Percentiles rank a stretch among this genome's conserved stretches.
These are phyloP conservation scores for Penstemon newberryi DNA, from an alignment of 257 asterid species.

Conservation along the genomic window DNA sequence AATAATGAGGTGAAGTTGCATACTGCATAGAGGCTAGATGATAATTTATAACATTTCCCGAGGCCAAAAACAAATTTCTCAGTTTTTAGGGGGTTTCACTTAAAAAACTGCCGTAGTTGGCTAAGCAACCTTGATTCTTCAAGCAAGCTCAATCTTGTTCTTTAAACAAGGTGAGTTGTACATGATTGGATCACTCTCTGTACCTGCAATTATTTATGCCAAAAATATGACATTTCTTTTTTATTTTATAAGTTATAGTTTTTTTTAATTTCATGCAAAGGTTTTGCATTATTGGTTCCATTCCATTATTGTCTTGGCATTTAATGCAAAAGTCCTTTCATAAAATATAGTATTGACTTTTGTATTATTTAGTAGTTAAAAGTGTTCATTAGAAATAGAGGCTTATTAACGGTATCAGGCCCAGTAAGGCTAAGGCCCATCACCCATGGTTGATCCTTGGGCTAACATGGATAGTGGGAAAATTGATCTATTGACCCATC, in stretches of 20 bases:
- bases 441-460: neutral
- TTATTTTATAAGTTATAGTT: too few relatives aligned
- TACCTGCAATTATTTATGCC: neutral
- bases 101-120: neutral
- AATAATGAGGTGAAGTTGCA: too few relatives aligned
- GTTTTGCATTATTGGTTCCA: neutral
- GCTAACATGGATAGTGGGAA: neutral
- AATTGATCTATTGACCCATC: too few relatives aligned
- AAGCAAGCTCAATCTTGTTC: neutral
- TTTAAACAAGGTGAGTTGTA: constrained; percentile 1
- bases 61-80: neutral
- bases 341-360: neutral
- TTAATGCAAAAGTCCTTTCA: neutral
- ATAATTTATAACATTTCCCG: too few relatives aligned
- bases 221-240: neutral
- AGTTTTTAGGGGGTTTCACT: neutral
- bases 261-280: neutral
- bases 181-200: constrained; percentile 12
- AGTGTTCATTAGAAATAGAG: neutral
- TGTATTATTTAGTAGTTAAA: neutral
- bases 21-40: too few relatives aligned
- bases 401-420: neutral
- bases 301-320: neutral
- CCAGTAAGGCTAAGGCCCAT: neutral
- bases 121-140: neutral